A percentile compares a stretch with the other conserved stretches of the same genome.
These are phyloP conservation scores for Aaosphaeria arxii DNA, from an alignment of 2,329 filamentous ascomycete genomes.

Conservation along the genomic window DNA sequence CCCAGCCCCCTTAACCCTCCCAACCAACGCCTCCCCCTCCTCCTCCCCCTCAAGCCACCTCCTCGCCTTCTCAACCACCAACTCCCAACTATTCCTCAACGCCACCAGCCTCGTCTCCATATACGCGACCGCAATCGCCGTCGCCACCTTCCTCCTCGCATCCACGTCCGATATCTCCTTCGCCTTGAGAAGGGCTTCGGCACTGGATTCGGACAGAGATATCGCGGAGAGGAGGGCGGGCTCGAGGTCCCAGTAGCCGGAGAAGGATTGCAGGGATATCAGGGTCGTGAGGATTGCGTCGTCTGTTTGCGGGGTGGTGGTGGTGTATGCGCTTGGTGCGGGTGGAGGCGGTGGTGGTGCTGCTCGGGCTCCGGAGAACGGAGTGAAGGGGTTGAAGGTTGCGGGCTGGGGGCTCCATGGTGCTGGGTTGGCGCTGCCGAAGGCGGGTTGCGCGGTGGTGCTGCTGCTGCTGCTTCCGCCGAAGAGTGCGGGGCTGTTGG, in stretches of 20 bases:
- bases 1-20: no score
- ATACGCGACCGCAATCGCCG: constrained; percentile 47
- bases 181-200: constrained; percentile 5
- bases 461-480: no score
- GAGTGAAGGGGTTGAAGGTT: no score
- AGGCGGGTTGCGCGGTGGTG: no score
- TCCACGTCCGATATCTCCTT: constrained; percentile 8
- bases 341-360: not conserved
- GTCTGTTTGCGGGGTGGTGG: constrained; percentile 10
- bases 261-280: constrained; percentile 55
- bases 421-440: no score
- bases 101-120: constrained; percentile 46
- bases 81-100: constrained; percentile 59
- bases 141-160: constrained; percentile 22
- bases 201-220: constrained; percentile 6
- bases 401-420: no score
- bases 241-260: constrained; percentile 51
- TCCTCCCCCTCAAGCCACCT: constrained; percentile 28
- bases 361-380: not conserved
- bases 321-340: not conserved
- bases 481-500: no score
- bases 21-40: no score
- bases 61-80: constrained; percentile 61
- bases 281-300: constrained; percentile 40
- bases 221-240: constrained; percentile 18